These are phyloP conservation scores for Paecilomyces variotii DNA, from an alignment of 2,329 filamentous ascomycete genomes.

Conservation along the genomic window DNA sequence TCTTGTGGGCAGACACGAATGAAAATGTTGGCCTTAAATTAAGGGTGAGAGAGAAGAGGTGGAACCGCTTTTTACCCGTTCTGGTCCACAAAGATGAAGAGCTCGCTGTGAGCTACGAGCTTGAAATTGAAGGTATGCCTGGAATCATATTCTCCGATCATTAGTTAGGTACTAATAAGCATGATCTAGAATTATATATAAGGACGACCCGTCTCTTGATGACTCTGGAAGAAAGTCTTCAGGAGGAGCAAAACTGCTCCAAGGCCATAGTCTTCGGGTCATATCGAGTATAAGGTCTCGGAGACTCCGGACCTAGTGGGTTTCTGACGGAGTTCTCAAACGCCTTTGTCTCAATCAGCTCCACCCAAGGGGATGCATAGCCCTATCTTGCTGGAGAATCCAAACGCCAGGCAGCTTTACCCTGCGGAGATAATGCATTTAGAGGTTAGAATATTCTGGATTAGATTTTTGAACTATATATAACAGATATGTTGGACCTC, in stretches of 20 bases:
- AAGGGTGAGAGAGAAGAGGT: conserved; percentile 49
- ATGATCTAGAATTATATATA: conserved; percentile 57
- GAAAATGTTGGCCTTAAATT: conserved; percentile 63
- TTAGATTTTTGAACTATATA: not conserved
- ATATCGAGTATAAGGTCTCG: not conserved
- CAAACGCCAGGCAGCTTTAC: too few species aligned
- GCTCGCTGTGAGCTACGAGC: conserved; percentile 57
- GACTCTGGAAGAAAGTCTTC: conserved; percentile 56
- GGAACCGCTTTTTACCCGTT: conserved; percentile 42
- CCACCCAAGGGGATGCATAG: too few species aligned
- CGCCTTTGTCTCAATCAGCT: too few species aligned
- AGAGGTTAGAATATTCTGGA: not conserved
- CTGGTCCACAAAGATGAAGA: conserved; percentile 55
- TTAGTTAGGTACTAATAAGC: not conserved
- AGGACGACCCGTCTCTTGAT: conserved; percentile 56
- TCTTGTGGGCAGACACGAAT: conserved; percentile 61
- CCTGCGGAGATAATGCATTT: not conserved
- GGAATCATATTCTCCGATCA: not conserved
- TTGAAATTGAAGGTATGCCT: conserved; percentile 62
- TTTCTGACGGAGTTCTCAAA: too few species aligned
- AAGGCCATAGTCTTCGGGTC: conserved; percentile 50
- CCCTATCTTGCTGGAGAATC: too few species aligned
- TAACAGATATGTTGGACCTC: not conserved
- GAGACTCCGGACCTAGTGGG: too few species aligned
- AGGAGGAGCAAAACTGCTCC: conserved; percentile 51